These are phyloP conservation scores for Ceratobasidium sp. DNA, from an alignment of 1,284 basidiomycete species.

Conservation along the genomic window DNA sequence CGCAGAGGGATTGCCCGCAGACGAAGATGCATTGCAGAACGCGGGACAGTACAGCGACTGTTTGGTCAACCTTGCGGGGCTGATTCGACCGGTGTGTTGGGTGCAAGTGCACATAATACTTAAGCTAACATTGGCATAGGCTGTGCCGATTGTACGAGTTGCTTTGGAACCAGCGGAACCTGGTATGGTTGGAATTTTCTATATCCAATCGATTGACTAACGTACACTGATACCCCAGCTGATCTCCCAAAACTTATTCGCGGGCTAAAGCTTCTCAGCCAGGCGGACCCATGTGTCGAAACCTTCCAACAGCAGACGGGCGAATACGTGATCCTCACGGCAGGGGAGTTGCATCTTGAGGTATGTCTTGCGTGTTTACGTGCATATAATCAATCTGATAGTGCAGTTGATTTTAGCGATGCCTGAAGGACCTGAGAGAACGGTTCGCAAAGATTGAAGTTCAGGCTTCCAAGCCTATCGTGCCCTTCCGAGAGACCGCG, in stretches of 20 bases:
- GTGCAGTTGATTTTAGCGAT: conserved; percentile 69
- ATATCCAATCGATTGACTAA: background rate
- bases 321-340: conserved; percentile 96
- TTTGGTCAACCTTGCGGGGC: conserved; percentile 85
- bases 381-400: conserved; percentile 24
- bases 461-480: conserved; percentile 93
- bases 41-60: conserved; percentile 57
- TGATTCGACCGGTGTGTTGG: conserved; percentile 71
- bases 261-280: conserved; percentile 90
- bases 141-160: conserved; percentile 92
- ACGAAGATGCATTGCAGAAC: conserved; percentile 53
- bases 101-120: conserved; percentile 26
- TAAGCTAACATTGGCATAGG: conserved; percentile 58
- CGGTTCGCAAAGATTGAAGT: conserved; percentile 94
- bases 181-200: conserved; percentile 52
- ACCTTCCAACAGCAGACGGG: conserved; percentile 97
- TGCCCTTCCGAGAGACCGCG: conserved; percentile 97
- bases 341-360: conserved; percentile 97
- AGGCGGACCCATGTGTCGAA: conserved; percentile 97
- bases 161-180: conserved; percentile 91
- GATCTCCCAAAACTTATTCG: conserved; percentile 93
- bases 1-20: conserved; percentile 56
- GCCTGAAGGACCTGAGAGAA: conserved; percentile 93
- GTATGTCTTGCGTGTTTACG: conserved; percentile 58
- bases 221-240: conserved; percentile 56